Conservation (phyloP, 2,329 filamentous ascomycete species). For the Pseudocercospora ulei region DNA sequence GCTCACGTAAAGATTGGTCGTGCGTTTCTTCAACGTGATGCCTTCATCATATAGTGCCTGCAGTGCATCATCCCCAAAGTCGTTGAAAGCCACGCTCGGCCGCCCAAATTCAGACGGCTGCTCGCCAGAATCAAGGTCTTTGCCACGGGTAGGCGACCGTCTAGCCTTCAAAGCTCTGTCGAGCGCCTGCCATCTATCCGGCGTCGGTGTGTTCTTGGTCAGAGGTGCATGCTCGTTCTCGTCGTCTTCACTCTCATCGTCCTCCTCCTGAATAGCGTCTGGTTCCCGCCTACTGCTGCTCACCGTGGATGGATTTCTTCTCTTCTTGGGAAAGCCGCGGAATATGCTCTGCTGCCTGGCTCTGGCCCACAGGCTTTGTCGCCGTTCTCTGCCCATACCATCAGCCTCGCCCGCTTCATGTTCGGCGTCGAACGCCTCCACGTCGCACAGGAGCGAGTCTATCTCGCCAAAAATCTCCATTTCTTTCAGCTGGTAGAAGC, state of each 20-base stretch:
- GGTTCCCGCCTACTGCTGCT: slow-evolving; percentile 34
- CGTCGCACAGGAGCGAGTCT: slow-evolving; percentile 63
- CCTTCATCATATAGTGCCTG: slow-evolving; percentile 59
- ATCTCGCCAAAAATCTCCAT: slow-evolving; percentile 75
- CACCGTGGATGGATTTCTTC: slow-evolving; percentile 40
- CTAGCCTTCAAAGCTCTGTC: slow-evolving; percentile 18
- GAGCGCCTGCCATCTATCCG: slow-evolving; percentile 21
- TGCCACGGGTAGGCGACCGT: slow-evolving; percentile 16
- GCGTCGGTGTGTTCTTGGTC: slow-evolving; percentile 32
- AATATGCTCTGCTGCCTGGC: slow-evolving; percentile 44
- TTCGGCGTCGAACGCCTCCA: slow-evolving; percentile 57
- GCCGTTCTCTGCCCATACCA: slow-evolving; percentile 27
- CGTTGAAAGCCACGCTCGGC: slow-evolving; percentile 59
- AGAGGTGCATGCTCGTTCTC: slow-evolving; percentile 43
- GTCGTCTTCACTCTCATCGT: slow-evolving; percentile 48
- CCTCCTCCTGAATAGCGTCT: slow-evolving; percentile 47
- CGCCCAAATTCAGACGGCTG: slow-evolving; percentile 37
- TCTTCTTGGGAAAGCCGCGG: slow-evolving; percentile 39
- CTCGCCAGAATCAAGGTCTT: slow-evolving; percentile 22
- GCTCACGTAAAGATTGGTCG: slow-evolving; percentile 77
- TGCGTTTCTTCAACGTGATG: slow-evolving; percentile 86
- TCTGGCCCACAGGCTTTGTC: slow-evolving; percentile 31
- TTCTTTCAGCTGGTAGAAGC: slow-evolving; percentile 85
- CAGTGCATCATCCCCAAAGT: slow-evolving; percentile 66
- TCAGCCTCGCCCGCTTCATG: slow-evolving; percentile 29